phyloP scores from a whole-genome alignment of 306 rosid species.

The Cucumis hystrix region DNA sequence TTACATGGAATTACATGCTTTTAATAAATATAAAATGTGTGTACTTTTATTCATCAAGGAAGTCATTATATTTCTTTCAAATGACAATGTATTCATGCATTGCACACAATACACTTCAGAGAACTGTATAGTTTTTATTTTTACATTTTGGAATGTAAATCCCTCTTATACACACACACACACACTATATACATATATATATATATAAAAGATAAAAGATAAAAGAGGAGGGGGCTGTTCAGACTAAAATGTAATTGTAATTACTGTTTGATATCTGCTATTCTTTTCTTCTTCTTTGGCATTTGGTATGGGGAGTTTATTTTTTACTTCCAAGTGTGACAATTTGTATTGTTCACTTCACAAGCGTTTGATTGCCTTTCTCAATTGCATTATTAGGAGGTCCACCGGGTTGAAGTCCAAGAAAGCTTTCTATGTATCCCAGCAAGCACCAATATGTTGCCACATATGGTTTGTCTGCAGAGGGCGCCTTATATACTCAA shows the following conservation, averaged over 20 bases:
- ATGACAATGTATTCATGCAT: not conserved
- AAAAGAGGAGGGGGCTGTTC: not conserved
- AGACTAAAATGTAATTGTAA: not conserved
- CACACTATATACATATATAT: not conserved
- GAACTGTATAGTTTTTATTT: not conserved
- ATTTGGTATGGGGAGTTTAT: not conserved
- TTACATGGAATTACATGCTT: not conserved
- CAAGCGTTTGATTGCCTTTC: not conserved
- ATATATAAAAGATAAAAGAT: too few relatives aligned
- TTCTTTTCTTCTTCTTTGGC: too few relatives aligned
- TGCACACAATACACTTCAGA: not conserved
- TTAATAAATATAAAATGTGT: not conserved
- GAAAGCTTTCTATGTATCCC: slow-evolving; percentile 41
- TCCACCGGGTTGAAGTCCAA: slow-evolving; percentile 35
- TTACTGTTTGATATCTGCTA: too few relatives aligned
- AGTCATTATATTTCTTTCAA: not conserved
- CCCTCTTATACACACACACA: not conserved
- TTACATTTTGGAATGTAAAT: not conserved
- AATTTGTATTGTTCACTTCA: not conserved
- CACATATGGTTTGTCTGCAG: slow-evolving; percentile 63
- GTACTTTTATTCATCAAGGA: not conserved
- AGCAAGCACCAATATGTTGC: slow-evolving; percentile 42
- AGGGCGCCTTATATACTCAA: slow-evolving; percentile 42
- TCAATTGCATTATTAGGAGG: slow-evolving; percentile 27
- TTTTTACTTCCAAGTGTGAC: not conserved